A percentile compares a stretch with the other conserved stretches of the same genome.
phyloP scores from a whole-genome alignment of 2,329 filamentous ascomycete genomes.

The Volutella citrinella region DNA sequence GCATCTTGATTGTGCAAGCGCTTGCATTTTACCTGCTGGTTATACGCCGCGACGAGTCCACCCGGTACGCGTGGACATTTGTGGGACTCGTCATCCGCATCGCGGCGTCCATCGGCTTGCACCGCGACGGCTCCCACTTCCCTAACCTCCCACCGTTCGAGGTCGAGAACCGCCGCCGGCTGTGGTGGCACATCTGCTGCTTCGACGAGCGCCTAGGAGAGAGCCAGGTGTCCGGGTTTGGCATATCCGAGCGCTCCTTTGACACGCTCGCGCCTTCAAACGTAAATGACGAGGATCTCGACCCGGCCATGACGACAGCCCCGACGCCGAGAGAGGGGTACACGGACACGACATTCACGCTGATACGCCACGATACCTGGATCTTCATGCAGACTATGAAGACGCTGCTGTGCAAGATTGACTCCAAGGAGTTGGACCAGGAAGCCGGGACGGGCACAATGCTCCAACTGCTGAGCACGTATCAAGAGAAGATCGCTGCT shows the following conservation, averaged over 20 bases:
- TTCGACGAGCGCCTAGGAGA: constrained; percentile 18
- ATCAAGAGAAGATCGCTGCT: no score
- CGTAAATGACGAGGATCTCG: constrained; percentile 18
- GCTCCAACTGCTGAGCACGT: no score
- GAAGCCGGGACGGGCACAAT: no score
- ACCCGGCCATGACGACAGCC: constrained; percentile 13
- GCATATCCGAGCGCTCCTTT: constrained; percentile 14
- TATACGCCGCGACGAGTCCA: constrained; percentile 18
- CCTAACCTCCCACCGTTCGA: constrained; percentile 15
- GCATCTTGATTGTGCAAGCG: constrained; percentile 17
- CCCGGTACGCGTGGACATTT: constrained; percentile 16
- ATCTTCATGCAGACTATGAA: no score
- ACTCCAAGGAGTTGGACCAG: no score
- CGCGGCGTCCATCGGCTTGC: constrained; percentile 17
- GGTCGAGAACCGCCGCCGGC: constrained; percentile 21
- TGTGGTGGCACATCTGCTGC: constrained; percentile 17
- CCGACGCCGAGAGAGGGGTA: constrained; percentile 15
- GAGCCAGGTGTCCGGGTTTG: constrained; percentile 18
- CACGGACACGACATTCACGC: constrained; percentile 15
- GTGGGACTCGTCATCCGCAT: constrained; percentile 17
- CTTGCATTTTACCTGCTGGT: constrained; percentile 18
- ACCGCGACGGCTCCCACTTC: constrained; percentile 16
- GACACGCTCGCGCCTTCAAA: constrained; percentile 18
- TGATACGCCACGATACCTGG: constrained; percentile 15
- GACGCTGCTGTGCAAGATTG: no score